These are phyloP conservation scores for Nigrospora osmanthi DNA, from an alignment of 2,329 filamentous ascomycete genomes.

Conservation along the genomic window DNA sequence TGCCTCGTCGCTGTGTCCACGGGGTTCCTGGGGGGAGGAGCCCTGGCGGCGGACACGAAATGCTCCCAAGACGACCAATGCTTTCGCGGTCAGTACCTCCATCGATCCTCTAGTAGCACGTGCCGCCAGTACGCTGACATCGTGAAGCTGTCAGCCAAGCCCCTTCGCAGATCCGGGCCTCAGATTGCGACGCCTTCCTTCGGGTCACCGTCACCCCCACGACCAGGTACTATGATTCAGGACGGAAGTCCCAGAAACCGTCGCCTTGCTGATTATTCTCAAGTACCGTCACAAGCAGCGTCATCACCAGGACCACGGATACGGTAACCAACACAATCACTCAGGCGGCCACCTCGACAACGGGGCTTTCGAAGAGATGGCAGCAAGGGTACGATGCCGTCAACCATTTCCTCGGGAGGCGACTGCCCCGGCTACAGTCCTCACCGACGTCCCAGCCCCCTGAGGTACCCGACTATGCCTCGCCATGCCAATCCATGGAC, in stretches of 20 bases:
- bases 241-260: no score
- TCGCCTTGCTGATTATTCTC: not conserved
- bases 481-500: slow-evolving; percentile 6
- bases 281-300: slow-evolving; percentile 3
- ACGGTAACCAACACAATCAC: slow-evolving; percentile 7
- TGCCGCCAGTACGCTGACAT: no score
- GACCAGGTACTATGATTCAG: not conserved
- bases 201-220: slow-evolving; percentile 3
- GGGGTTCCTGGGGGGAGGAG: no score
- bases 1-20: no score
- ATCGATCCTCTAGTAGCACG: no score
- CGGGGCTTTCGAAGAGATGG: slow-evolving; percentile 9
- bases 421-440: not conserved
- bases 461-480: slow-evolving; percentile 9
- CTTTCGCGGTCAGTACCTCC: no score
- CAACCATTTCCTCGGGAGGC: slow-evolving; percentile 6
- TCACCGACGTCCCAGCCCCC: slow-evolving; percentile 3
- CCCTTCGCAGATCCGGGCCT: not conserved
- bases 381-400: slow-evolving; percentile 8
- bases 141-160: slow-evolving; percentile 2
- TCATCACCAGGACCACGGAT: not conserved
- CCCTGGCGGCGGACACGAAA: no score
- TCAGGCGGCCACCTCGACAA: slow-evolving; percentile 3
- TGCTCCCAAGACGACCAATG: no score
- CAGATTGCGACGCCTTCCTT: slow-evolving; percentile 3